A percentile compares a stretch with the other conserved stretches of the same genome.
Conservation (phyloP, 129 eudicot genomes). For the Centaurea solstitialis region DNA sequence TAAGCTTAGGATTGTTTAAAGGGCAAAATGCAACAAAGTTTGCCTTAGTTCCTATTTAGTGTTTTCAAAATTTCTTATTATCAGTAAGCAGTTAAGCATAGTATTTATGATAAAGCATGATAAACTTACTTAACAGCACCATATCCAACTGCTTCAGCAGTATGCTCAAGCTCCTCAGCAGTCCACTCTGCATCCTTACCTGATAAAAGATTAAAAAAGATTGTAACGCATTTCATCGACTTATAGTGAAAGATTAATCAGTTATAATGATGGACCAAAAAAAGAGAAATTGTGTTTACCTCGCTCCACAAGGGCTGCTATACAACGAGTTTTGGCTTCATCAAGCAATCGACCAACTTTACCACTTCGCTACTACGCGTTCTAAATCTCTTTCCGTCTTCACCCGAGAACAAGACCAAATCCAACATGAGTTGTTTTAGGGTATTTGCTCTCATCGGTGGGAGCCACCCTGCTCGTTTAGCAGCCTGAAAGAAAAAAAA, state of each 20-base stretch:
- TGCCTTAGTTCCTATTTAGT: not conserved
- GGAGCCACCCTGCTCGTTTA: constrained; percentile 93
- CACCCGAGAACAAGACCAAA: constrained; percentile 96
- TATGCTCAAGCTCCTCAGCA: constrained; percentile 70
- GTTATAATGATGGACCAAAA: not conserved
- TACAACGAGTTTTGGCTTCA: constrained; percentile 93
- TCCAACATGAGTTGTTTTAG: constrained; percentile 86
- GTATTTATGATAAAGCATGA: not conserved
- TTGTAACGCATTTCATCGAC: not conserved
- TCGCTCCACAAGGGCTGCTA: constrained; percentile 74
- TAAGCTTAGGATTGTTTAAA: too few species aligned
- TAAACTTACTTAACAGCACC: constrained; percentile 95
- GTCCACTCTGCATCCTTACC: constrained; percentile 88
- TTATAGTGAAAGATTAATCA: not conserved
- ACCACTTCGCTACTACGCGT: constrained; percentile 96
- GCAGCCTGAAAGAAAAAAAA: constrained; percentile 58
- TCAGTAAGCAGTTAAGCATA: not conserved
- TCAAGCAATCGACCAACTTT: constrained; percentile 82
- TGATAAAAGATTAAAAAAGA: constrained; percentile 18
- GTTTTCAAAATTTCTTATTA: not conserved
- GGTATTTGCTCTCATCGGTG: constrained; percentile 60
- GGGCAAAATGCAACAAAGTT: not conserved
- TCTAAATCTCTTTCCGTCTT: constrained; percentile 91
- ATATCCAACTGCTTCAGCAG: constrained; percentile 98
- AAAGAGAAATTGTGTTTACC: constrained; percentile 34